Conservation (phyloP, 83 land plant genomes). For the Diphasiastrum complanatum region DNA sequence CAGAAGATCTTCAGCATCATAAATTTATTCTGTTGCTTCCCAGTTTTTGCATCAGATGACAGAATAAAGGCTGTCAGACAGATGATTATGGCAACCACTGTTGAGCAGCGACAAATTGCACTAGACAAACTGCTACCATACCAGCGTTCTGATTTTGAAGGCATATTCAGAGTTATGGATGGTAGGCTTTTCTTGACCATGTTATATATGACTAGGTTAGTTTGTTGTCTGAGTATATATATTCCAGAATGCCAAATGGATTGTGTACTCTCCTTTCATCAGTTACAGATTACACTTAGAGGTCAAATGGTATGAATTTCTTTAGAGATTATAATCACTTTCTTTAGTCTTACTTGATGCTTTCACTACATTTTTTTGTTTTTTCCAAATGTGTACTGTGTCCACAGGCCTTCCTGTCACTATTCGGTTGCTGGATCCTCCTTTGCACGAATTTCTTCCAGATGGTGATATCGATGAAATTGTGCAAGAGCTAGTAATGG, state of each 20-base stretch:
- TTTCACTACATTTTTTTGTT: not conserved
- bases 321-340: too few species aligned
- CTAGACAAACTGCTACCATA: constrained; percentile 79
- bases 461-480: constrained; percentile 90
- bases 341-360: too few species aligned
- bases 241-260: too few species aligned
- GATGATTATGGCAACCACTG: constrained; percentile 92
- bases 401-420: constrained; percentile 91
- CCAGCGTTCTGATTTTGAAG: constrained; percentile 96
- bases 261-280: too few species aligned
- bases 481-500: constrained; percentile 60
- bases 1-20: not conserved
- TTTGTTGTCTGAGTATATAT: too few species aligned
- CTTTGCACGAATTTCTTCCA: constrained; percentile 92
- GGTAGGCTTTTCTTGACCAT: constrained; percentile 43
- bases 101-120: constrained; percentile 62
- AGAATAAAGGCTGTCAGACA: constrained; percentile 93
- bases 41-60: constrained; percentile 99
- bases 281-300: too few species aligned
- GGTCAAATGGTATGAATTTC: too few species aligned
- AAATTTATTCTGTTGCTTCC: constrained; percentile 2
- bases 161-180: constrained; percentile 96
- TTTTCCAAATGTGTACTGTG: constrained; percentile 2
- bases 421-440: constrained; percentile 91
- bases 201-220: too few species aligned